Evolutionary conservation across 345 rosid genomes (phyloP), one percentile per base, ranked within the genome.

Genomic region (Ricinus communis): DNA sequence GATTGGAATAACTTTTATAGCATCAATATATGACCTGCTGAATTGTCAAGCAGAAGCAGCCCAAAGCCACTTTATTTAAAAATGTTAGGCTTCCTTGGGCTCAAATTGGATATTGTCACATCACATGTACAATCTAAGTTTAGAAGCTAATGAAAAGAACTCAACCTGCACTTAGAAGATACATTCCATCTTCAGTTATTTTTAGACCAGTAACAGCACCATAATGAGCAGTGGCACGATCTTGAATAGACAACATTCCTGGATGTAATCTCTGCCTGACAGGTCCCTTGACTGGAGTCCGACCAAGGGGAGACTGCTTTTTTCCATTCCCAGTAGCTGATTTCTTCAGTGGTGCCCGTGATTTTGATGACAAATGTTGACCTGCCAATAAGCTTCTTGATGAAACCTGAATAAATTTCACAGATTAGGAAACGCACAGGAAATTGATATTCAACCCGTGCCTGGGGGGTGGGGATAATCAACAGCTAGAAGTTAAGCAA

Each of bases 161-260:
- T 19, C 54, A 80, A 94, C 98, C 98, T 86, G 96, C 87, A 84
- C 98, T 94, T 41, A 94, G 85, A 77, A 94, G 95, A 81, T 94
- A 81, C 96, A 94, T 91, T 84, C 97, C 95, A 69, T 90, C 90
- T 67, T 85, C 89, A 38, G 97, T 90, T 74, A 78, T 80, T 87
- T 87, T 92, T 47, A 92, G 82, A 62, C 96, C 89, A 74, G 96
- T 95, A 58, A 92, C 92, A 78, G 82, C 91, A 80, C 99, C 99
- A 77, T 90, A 92, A 80, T 91, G 98, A 70, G 98, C 95, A 72
- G 95, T 88, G 74, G 96, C 91, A 70, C 87, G 87, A 82, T 95
- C 97, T 73, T 82, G 87, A 72, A 76, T 74, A 68, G 97, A 85
- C 78, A 90, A 75, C 92, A 92, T 76, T 74, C 99, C 97, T 46